A percentile compares a stretch with the other conserved stretches of the same genome.
Evolutionary conservation across 2,329 filamentous ascomycete species (phyloP).

Genomic region (Aspergillus quadricinctus): DNA sequence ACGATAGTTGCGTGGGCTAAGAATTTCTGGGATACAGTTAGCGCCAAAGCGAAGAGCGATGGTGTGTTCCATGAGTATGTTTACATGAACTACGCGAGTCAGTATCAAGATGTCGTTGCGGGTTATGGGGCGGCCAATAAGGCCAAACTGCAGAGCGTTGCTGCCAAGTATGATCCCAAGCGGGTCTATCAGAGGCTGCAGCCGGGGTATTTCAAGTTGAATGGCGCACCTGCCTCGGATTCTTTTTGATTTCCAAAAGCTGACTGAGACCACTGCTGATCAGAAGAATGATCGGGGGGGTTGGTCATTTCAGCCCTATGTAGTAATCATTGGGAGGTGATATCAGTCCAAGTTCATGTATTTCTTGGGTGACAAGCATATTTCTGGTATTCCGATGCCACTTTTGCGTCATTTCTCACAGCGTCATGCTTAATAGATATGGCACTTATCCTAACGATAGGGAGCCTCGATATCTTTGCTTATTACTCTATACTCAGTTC

Average conservation of each 20-base stretch:
- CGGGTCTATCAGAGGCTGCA: slow-evolving; percentile 37
- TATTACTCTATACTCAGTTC: no score
- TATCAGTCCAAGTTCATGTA: no score
- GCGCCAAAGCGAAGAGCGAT: slow-evolving; percentile 23
- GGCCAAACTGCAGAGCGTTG: slow-evolving; percentile 26
- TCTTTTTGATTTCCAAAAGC: not conserved
- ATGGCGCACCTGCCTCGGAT: not conserved
- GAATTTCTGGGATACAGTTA: slow-evolving; percentile 22
- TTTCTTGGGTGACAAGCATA: no score
- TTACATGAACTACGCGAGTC: slow-evolving; percentile 48
- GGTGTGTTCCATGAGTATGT: slow-evolving; percentile 22
- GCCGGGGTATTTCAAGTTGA: slow-evolving; percentile 44
- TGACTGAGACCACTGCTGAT: not conserved
- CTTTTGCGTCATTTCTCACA: no score
- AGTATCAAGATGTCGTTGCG: slow-evolving; percentile 40
- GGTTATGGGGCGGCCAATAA: slow-evolving; percentile 39
- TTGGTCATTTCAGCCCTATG: no score
- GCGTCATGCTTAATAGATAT: no score
- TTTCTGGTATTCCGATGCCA: no score
- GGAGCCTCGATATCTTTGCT: no score
- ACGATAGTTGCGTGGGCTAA: slow-evolving; percentile 21
- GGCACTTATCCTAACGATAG: no score
- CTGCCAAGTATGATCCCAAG: slow-evolving; percentile 37
- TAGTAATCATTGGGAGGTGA: no score
- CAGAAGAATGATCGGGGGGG: not conserved